Evolutionary conservation across 805 yeast genomes (phyloP), one percentile per base, ranked within the genome.

Genomic region (Hanseniaspora taiwanica): DNA sequence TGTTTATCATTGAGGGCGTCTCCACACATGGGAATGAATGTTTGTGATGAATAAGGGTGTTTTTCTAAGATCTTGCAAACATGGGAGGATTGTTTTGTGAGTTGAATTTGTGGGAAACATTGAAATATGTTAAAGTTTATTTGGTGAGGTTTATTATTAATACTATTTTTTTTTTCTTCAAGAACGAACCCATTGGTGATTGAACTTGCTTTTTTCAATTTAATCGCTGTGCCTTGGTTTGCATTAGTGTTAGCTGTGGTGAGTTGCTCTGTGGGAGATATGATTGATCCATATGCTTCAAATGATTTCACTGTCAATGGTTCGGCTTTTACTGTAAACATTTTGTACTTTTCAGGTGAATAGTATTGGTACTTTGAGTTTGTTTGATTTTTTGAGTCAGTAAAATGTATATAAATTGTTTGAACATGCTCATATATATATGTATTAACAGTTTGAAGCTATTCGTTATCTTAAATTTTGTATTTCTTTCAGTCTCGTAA

Each of bases 11-110:
- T 48, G 17, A 64, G 59, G 49, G 47, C 75, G 63, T 35, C 86
- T 84, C 78, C 69, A 4, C 96, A 96, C 82, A 89, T 72, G 5
- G 97, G 96, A n/a, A 83, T 50, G 55, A 87, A 87, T 0, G 95
- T 81, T 59, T 87, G 97, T 0, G 95, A 78, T 12, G 87, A 71
- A 53, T 60, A 81, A 8, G 96, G 96, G 57, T 87, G 97, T 58
- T 94, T 71, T 55, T 87, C 97, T 20, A 87, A 66, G 1, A 87
- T 94, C 47, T 71, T 79, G 14, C 44, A 42, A 7, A 81, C 61
- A 1, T 57, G 51, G 51, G 80, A 81, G 1, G 29, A 40, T 40
- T 20, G 43, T 44, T 14, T 31, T 13, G 20, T n/a, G 35, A 16
- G 3, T 17, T 33, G 23, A 27, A 35, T 36, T 29, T 36, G 20